Percentiles rank a stretch among this genome's conserved stretches.
phyloP scores from a whole-genome alignment of 116 monocot genomes.

The Dioscorea cayenensis region DNA sequence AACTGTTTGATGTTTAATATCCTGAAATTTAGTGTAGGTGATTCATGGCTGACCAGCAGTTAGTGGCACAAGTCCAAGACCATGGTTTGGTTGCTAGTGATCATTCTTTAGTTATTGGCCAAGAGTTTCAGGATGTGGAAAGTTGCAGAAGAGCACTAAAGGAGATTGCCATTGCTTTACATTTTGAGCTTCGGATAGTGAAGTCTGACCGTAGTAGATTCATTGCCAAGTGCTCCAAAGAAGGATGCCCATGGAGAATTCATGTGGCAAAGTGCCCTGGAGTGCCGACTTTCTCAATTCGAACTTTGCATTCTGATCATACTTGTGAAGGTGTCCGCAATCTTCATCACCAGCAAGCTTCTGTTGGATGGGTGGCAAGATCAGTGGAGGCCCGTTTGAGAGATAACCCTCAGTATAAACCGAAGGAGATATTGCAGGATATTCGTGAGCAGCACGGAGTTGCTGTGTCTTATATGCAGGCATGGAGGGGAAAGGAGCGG shows the following conservation, averaged over 20 bases:
- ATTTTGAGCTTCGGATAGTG: slow-evolving; percentile 92
- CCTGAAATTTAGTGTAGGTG: neutral
- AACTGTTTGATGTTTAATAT: too few relatives aligned
- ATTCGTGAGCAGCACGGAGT: slow-evolving; percentile 92
- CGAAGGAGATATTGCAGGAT: slow-evolving; percentile 96
- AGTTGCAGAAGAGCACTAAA: slow-evolving; percentile 76
- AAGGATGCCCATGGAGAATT: slow-evolving; percentile 94
- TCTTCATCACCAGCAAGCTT: slow-evolving; percentile 94
- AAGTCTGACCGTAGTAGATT: slow-evolving; percentile 97
- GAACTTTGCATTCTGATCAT: slow-evolving; percentile 83
- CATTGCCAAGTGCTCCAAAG: slow-evolving; percentile 92
- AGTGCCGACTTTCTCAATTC: slow-evolving; percentile 77
- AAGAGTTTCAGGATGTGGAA: slow-evolving; percentile 90
- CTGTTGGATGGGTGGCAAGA: slow-evolving; percentile 97
- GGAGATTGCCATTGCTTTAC: slow-evolving; percentile 86
- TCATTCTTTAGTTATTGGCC: slow-evolving; percentile 69
- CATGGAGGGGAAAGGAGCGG: slow-evolving; percentile 96
- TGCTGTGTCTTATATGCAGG: slow-evolving; percentile 98
- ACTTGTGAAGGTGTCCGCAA: slow-evolving; percentile 89
- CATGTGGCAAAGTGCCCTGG: slow-evolving; percentile 95
- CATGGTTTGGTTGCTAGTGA: slow-evolving; percentile 30
- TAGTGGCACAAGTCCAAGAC: neutral
- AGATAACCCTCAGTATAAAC: slow-evolving; percentile 87
- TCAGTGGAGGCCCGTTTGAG: slow-evolving; percentile 85
- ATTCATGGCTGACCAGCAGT: neutral